A percentile compares a stretch with the other conserved stretches of the same genome.
Conservation (phyloP, 352 stramenopile species). For the Phytopythium mirpurense region DNA sequence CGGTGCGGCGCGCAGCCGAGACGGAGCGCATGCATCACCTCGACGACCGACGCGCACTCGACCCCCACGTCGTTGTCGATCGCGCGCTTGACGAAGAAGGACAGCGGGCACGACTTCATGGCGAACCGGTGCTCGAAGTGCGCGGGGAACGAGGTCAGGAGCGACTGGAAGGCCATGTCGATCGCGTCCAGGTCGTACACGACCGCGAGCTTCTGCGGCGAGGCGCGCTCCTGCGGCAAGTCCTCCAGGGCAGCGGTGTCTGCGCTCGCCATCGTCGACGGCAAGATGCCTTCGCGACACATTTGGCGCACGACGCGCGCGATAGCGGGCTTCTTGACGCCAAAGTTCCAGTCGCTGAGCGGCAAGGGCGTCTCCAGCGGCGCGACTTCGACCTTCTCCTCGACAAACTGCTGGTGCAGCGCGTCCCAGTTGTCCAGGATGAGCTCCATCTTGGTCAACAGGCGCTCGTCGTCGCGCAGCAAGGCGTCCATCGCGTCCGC, state of each 20-base stretch:
- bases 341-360: slow-evolving; percentile 71
- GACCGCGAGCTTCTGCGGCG: slow-evolving; percentile 52
- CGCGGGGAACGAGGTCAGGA: slow-evolving; percentile 73
- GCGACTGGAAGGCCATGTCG: slow-evolving; percentile 76
- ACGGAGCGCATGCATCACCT: slow-evolving; percentile 75
- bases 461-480: slow-evolving; percentile 41
- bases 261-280: slow-evolving; percentile 1
- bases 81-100: slow-evolving; percentile 77
- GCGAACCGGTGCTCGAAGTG: slow-evolving; percentile 88
- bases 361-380: slow-evolving; percentile 41
- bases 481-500: slow-evolving; percentile 31
- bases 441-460: slow-evolving; percentile 65
- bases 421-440: slow-evolving; percentile 66
- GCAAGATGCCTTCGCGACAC: slow-evolving; percentile 38
- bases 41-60: slow-evolving; percentile 80
- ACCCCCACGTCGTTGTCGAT: slow-evolving; percentile 74
- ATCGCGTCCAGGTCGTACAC: slow-evolving; percentile 86
- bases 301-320: slow-evolving; percentile 55
- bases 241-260: background rate
- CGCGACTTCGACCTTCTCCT: slow-evolving; percentile 30
- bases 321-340: slow-evolving; percentile 62
- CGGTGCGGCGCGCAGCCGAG: slow-evolving; percentile 64
- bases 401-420: slow-evolving; percentile 57
- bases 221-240: slow-evolving; percentile 2
- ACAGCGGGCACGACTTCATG: slow-evolving; percentile 87